Conservation (phyloP, 306 rosid species). For the Vachellia collinsii region DNA sequence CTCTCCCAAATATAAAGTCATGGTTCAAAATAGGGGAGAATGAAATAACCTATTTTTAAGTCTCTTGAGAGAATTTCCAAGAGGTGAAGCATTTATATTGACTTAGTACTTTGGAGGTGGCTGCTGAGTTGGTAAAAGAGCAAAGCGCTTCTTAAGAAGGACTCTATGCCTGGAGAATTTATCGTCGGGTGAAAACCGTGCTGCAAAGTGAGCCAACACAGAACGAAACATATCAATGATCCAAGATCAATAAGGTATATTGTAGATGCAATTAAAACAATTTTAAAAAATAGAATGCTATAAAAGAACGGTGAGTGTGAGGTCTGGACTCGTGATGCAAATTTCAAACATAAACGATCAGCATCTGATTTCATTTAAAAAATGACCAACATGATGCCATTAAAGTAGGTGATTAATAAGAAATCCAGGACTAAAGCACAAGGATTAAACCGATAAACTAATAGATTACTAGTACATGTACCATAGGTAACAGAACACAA, state of each 20-base stretch:
- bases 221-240: background rate
- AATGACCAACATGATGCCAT: background rate
- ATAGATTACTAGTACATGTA: background rate
- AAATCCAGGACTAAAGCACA: background rate
- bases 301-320: background rate
- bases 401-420: background rate
- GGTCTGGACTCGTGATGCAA: background rate
- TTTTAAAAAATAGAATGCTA: background rate
- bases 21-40: conserved; percentile 8
- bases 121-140: conserved; percentile 39
- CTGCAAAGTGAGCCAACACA: conserved; percentile 29
- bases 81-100: background rate
- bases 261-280: background rate
- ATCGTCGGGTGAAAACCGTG: conserved; percentile 41
- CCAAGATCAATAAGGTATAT: background rate
- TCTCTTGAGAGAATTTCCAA: background rate
- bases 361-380: background rate
- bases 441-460: background rate
- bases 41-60: background rate
- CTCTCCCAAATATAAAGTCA: background rate
- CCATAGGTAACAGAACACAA: background rate
- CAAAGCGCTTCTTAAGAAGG: conserved; percentile 41
- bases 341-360: background rate
- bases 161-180: conserved; percentile 41
- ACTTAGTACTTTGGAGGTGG: conserved; percentile 28